Base-by-base conservation (phyloP, 257 asterid species). In the Lycium barbarum region DNA sequence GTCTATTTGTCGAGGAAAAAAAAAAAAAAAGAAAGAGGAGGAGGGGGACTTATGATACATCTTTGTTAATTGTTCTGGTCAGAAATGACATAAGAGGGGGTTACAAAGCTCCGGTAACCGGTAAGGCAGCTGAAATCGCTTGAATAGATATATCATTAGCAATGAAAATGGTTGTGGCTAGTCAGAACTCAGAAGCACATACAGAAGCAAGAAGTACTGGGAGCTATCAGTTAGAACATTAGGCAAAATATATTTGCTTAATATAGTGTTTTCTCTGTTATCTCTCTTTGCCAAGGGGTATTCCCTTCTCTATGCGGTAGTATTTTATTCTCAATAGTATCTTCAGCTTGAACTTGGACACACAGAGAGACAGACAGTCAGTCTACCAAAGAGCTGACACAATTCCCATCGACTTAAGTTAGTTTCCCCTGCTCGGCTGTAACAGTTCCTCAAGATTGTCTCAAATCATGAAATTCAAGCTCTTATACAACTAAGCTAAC, bases 291-390 rank as follows among this genome's bases (percentile, higher is more conserved):
- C 14, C 82, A 51, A 49, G 47, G 63, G 63, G 82, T 4, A 51
- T 76, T 3, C 79, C 79, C 35, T 71, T 71, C 54, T 70, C 36
- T 43, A 71, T 43, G 79, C 3, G 0, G 57, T 43, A 43, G 36
- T 71, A 43, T 18, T 71, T 18, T 71, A 33, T 71, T 43, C 55
- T 71, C 82, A 51, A 53, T 57, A 14, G 47, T 26, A 47, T 20
- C 81, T 47, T 73, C 54, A 73, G 40, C n/a, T 47, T 47, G 81
- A 73, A 73, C 80, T 73, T 47, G 20, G 78, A 68, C 78, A 54
- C 15, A 20, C 8, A 7, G 59, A 20, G 73, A 5, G 54, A 40
- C 17, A 20, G 61, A 47, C n/a, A 74, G 9, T 47, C 43, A 20
- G 43, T 49, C 20, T 53, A 51, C 62, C 20, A 15, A 76, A 40